Evolutionary conservation across 805 yeast genomes (phyloP).

Genomic region (Saturnispora zaruensis): DNA sequence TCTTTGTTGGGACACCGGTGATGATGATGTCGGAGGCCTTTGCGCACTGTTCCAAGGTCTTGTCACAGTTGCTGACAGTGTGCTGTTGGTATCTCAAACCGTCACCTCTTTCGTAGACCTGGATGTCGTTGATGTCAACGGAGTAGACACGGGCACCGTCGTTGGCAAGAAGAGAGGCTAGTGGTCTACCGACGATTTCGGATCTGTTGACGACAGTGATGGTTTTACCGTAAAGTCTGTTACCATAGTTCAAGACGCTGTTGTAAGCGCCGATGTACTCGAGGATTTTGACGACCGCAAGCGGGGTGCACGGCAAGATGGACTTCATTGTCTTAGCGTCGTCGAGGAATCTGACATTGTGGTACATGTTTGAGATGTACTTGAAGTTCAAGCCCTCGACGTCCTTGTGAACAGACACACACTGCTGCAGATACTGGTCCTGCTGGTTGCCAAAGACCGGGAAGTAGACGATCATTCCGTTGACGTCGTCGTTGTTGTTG

Average conservation of each 20-base stretch:
- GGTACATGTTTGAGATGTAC: constrained; percentile 91
- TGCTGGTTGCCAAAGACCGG: constrained; percentile 95
- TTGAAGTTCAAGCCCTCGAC: constrained; percentile 92
- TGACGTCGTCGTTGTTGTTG: constrained; percentile 62
- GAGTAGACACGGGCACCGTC: constrained; percentile 97
- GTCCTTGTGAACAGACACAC: constrained; percentile 83
- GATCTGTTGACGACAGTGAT: constrained; percentile 86
- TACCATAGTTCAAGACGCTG: constrained; percentile 73
- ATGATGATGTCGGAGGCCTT: constrained; percentile 80
- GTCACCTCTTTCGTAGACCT: constrained; percentile 89
- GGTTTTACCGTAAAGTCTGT: constrained; percentile 88
- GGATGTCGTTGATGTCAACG: constrained; percentile 79
- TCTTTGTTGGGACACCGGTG: constrained; percentile 87
- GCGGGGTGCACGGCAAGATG: constrained; percentile 92
- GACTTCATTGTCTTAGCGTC: constrained; percentile 58
- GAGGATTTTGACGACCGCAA: constrained; percentile 87
- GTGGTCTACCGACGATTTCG: constrained; percentile 95
- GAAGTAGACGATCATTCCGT: constrained; percentile 95
- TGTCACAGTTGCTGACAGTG: constrained; percentile 53
- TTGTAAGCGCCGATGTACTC: constrained; percentile 89
- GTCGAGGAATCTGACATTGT: constrained; percentile 81
- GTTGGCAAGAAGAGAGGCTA: constrained; percentile 91
- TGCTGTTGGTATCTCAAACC: constrained; percentile 77
- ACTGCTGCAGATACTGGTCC: constrained; percentile 92
- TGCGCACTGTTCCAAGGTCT: constrained; percentile 56